Evolutionary conservation across 1,139 yeast species (phyloP).

Genomic region (Pichia sp.): DNA sequence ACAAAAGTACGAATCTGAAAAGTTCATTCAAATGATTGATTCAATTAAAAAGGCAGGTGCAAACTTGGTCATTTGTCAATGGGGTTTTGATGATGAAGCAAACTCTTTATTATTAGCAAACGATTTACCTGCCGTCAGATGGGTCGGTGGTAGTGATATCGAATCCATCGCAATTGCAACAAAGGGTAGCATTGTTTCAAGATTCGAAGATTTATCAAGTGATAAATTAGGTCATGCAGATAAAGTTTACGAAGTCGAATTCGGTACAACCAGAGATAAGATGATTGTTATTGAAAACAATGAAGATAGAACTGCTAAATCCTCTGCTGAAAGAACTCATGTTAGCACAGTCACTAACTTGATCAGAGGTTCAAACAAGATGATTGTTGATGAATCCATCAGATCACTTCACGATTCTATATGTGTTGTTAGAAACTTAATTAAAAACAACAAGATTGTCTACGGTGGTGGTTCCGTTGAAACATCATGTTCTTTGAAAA

Average conservation of each 20-base stretch:
- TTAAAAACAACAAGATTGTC: constrained; percentile 88
- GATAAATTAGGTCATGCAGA: constrained; percentile 92
- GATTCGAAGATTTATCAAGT: constrained; percentile 86
- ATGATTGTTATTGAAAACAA: constrained; percentile 95
- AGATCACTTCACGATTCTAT: constrained; percentile 96
- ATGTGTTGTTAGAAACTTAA: constrained; percentile 95
- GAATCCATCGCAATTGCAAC: constrained; percentile 98
- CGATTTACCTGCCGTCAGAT: constrained; percentile 91
- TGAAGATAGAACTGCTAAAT: constrained; percentile 41
- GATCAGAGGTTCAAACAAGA: constrained; percentile 92
- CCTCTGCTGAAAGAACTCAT: constrained; percentile 4
- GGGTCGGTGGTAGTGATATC: constrained; percentile 99
- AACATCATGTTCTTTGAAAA: constrained; percentile 88
- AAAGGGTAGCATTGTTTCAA: constrained; percentile 93
- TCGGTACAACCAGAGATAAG: constrained; percentile 95
- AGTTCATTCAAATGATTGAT: constrained; percentile 88
- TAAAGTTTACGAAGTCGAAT: constrained; percentile 78
- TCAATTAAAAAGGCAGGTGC: constrained; percentile 90
- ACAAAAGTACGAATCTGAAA: constrained; percentile 89
- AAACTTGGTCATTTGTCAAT: constrained; percentile 95
- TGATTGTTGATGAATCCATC: constrained; percentile 96
- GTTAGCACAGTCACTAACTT: constrained; percentile 81
- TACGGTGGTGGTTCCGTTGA: constrained; percentile 99
- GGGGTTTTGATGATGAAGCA: constrained; percentile 99
- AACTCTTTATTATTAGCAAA: constrained; percentile 88